Evolutionary conservation across 768 basidiomycete genomes (phyloP), one percentile per base, ranked within the genome.

Genomic region (Psilocybe tampanensis): DNA sequence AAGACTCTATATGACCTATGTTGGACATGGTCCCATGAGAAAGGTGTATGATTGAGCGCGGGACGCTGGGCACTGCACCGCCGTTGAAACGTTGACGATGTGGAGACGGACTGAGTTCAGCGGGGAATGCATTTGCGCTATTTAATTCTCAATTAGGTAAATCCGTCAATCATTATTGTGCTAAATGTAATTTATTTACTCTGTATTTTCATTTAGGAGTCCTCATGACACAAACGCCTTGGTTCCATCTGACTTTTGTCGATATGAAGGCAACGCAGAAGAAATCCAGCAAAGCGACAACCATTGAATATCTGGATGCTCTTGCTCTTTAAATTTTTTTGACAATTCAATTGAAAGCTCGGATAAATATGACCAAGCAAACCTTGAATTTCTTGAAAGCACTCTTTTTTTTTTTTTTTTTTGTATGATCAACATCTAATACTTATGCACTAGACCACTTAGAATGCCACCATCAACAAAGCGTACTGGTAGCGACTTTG

Each of bases 1-100:
- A 58, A 5, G 68, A 59, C 54, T 64, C 64, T 23, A 60, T 64
- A 54, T 70, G 66, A 15, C 66, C 64, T 68, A 75, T 71, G 52
- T 56, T 61, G 44, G 61, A 52, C 63, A 62, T 64, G 39, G 44
- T 66, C 56, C 66, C 68, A 68, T 67, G 61, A 52, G 61, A 54
- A 45, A 48, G n/a, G 44, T 18, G 24, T 54, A 42, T 29, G 44
- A 54, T 29, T 59, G 51, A 63, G 58, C 52, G 48, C 41, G 47
- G 44, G 51, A 51, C 29, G 54, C 53, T 61, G 63, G 34, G 54
- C 44, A 48, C 44, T 50, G 52, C 54, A 29, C 29, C 29, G 29
- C 29, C 29, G 29, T 39, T 36, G 29, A 33, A 19, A 33, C 60
- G 60, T 44, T 51, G 63, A 48, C 54, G 54, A 43, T 55, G 47